Conservation (phyloP, 208 protist species). For the Trypanosoma congolense region DNA sequence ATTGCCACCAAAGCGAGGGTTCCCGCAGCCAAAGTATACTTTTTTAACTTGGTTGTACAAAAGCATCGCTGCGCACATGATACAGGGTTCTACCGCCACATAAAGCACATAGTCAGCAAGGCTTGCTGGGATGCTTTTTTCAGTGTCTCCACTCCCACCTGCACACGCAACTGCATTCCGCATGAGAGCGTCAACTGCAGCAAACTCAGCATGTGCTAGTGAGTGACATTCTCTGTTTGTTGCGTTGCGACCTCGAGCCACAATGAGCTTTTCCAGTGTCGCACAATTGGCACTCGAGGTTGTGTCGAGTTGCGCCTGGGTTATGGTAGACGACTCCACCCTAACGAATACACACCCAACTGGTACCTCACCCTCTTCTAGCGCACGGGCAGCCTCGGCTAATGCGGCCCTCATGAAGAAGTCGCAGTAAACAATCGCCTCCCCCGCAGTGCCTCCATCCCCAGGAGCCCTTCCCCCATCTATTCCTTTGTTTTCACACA, state of each 20-base stretch:
- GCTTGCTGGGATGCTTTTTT: neutral
- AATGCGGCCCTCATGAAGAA: conserved; percentile 71
- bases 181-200: conserved; percentile 50
- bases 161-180: neutral
- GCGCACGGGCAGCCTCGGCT: conserved; percentile 42
- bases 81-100: conserved; percentile 94
- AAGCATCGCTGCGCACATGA: conserved; percentile 94
- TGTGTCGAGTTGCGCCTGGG: neutral
- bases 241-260: conserved; percentile 70
- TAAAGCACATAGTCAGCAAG: conserved; percentile 83
- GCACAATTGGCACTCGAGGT: conserved; percentile 7
- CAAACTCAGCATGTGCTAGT: conserved; percentile 89
- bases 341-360: conserved; percentile 93
- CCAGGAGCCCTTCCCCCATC: neutral
- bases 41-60: conserved; percentile 54
- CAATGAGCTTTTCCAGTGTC: conserved; percentile 3
- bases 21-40: conserved; percentile 91
- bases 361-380: conserved; percentile 88
- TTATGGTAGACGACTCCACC: conserved; percentile 2
- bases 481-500: too few relatives aligned
- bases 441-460: neutral
- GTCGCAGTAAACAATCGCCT: conserved; percentile 40
- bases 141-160: neutral
- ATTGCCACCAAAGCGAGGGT: conserved; percentile 94
- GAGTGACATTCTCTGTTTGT: conserved; percentile 87